Evolutionary conservation across 192 early-diverging fungal genomes (phyloP), one percentile per base, ranked within the genome.

Genomic region (Entophlyctis helioformis): DNA sequence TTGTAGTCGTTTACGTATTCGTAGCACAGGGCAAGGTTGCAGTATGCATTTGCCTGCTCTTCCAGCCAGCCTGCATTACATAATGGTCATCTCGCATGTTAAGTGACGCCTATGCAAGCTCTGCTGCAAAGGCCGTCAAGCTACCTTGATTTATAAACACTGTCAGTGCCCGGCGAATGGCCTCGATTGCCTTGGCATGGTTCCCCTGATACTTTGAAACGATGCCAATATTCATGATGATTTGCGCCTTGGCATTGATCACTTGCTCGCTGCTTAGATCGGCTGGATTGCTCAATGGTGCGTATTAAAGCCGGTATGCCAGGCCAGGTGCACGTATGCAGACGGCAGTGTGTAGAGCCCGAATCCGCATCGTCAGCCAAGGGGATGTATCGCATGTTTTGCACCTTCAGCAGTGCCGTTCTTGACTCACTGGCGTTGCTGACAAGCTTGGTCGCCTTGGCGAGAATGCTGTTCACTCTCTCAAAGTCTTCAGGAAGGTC

Each of bases 171-270:
- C 23, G 16, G 0, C 12, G 21, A 5, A 50, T 31, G 36, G 38
- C 37, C 9, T 38, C 18, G 13, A 46, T 11, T 10, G 53, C 53
- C 12, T 31, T 36, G n/a, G 20, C 26, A 16, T 21, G 18, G 13
- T 49, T 18, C 3, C 15, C 18, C 11, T 10, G 21, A 29, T 57
- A 41, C 10, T 24, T 37, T n/a, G 36, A 39, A 12, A 43, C 39
- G 29, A 57, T 57, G 29, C 48, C 56, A 18, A 57, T 36, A 26
- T 57, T 57, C 23, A 57, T 27, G 26, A 51, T 42, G 19, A 57
- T 12, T 15, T 50, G 34, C 0, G 56, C 56, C 25, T 33, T 40
- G 35, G 46, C 20, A 20, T 26, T 18, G 0, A 46, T 37, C 26
- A 6, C n/a, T 31, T n/a, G 6, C 1, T 42, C 33, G 27, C 39